phyloP scores from a whole-genome alignment of 2,329 filamentous ascomycete species.

The Alternaria brassicae region DNA sequence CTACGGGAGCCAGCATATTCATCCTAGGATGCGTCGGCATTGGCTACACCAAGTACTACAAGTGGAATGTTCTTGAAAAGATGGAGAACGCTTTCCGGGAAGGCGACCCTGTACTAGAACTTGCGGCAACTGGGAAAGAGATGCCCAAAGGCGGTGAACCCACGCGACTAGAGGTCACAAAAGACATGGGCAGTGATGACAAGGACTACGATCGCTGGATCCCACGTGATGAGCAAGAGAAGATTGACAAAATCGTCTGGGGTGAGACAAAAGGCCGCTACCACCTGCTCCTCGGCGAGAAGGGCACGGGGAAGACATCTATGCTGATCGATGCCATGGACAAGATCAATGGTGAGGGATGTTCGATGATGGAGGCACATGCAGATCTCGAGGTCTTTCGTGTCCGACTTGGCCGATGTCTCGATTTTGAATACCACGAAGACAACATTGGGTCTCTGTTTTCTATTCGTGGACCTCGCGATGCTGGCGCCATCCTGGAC shows the following conservation, averaged over 20 bases:
- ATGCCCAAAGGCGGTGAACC: conserved; percentile 33
- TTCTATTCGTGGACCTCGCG: conserved; percentile 88
- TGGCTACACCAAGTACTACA: conserved; percentile 70
- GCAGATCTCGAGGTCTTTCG: conserved; percentile 95
- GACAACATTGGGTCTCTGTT: conserved; percentile 98
- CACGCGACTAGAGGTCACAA: conserved; percentile 23
- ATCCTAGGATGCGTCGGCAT: conserved; percentile 58
- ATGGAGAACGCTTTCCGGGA: conserved; percentile 92
- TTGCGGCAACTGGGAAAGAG: conserved; percentile 56
- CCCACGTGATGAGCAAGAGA: conserved; percentile 77
- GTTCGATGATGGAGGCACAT: conserved; percentile 96
- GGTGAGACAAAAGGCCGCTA: conserved; percentile 82
- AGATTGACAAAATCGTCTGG: conserved; percentile 81
- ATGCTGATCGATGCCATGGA: conserved; percentile 97
- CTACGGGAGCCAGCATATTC: conserved; percentile 59
- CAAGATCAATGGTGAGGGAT: conserved; percentile 85
- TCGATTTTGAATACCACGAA: conserved; percentile 97
- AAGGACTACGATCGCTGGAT: conserved; percentile 75
- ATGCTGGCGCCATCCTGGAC: conserved; percentile 89
- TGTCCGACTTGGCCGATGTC: conserved; percentile 86
- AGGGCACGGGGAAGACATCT: conserved; percentile 94
- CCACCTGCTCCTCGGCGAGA: conserved; percentile 90
- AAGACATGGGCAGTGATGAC: conserved; percentile 53
- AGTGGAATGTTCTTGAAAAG: conserved; percentile 86
- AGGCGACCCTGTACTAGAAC: conserved; percentile 85